A percentile compares a stretch with the other conserved stretches of the same genome.
Evolutionary conservation across 2,329 filamentous ascomycete species (phyloP).

Genomic region (Pochonia chlamydosporia): DNA sequence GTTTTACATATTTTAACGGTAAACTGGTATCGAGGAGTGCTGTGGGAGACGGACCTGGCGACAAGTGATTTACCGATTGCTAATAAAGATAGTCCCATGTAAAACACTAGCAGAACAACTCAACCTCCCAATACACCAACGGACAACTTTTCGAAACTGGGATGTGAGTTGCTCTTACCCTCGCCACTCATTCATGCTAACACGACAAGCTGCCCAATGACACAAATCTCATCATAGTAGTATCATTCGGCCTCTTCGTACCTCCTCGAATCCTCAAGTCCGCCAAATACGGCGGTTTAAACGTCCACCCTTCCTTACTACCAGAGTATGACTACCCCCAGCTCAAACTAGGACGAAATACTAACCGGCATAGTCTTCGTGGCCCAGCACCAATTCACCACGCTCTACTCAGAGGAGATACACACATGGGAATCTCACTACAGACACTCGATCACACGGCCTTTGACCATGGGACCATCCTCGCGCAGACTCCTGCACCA

Average conservation of each 20-base stretch:
- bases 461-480: slow-evolving; percentile 75
- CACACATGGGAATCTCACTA: slow-evolving; percentile 68
- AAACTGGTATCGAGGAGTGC: no score
- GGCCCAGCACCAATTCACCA: slow-evolving; percentile 85
- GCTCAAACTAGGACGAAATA: background rate
- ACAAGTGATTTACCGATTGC: no score
- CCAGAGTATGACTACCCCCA: slow-evolving; percentile 56
- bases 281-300: slow-evolving; percentile 79
- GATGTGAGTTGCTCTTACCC: slow-evolving; percentile 41
- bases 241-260: slow-evolving; percentile 90
- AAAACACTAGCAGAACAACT: slow-evolving; percentile 59
- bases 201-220: slow-evolving; percentile 45
- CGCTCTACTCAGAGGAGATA: slow-evolving; percentile 60
- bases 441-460: slow-evolving; percentile 73
- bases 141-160: slow-evolving; percentile 82
- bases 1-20: no score
- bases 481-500: slow-evolving; percentile 61
- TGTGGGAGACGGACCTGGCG: no score
- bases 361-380: slow-evolving; percentile 52
- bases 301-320: slow-evolving; percentile 87
- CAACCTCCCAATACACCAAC: slow-evolving; percentile 62
- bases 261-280: slow-evolving; percentile 66
- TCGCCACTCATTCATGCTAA: background rate
- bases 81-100: slow-evolving; percentile 58
- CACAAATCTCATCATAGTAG: slow-evolving; percentile 79